Evolutionary conservation across 2,329 filamentous ascomycete genomes (phyloP), one percentile per base, ranked within the genome.

Genomic region (Thermoascus crustaceus): DNA sequence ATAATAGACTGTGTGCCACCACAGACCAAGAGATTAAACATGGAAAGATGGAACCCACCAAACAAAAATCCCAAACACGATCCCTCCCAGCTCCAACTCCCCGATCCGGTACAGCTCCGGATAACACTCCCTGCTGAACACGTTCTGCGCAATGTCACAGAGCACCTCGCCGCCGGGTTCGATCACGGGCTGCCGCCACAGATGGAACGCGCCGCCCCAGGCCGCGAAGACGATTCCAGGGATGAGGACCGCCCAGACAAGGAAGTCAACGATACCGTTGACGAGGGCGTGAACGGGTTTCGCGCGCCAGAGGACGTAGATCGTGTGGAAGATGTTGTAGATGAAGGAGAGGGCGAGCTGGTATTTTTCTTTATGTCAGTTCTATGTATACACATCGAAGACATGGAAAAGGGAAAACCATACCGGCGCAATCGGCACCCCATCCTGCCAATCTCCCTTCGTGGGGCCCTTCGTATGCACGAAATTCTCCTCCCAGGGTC

Each of bases 361-460:
- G 11, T 11, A 7, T 7, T 30, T 9, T 29, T 26, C n/a, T 7
- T 21, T 11, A 10, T 7, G 7, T 17, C 11, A 33, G 8, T 22
- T 14, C 7, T 5, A 27, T n/a, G 13, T 6, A 20, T n/a, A 24
- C 18, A 24, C 20, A 16, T n/a, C 9, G 18, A 13, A 9, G 13
- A n/a, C 6, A 7, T 6, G 13, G 10, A 32, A 6, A 38, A 13
- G 42, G 26, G 25, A 44, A 18, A 22, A n/a, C 30, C 39, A 22
- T 40, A 58, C 49, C 22, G 52, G 49, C 5, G 45, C 44, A 33
- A 57, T 44, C 4, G 52, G 43, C 30, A 57, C 40, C 19, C 46
- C 48, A 40, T 58, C 54, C 25, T 56, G 54, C 55, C 53, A 57
- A 37, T 50, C 52, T 5, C 50, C 50, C 25, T 42, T 38, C 24